A percentile compares a stretch with the other conserved stretches of the same genome.
Evolutionary conservation across 2,329 filamentous ascomycete genomes (phyloP).

Genomic region (Aspergillus clavatus): DNA sequence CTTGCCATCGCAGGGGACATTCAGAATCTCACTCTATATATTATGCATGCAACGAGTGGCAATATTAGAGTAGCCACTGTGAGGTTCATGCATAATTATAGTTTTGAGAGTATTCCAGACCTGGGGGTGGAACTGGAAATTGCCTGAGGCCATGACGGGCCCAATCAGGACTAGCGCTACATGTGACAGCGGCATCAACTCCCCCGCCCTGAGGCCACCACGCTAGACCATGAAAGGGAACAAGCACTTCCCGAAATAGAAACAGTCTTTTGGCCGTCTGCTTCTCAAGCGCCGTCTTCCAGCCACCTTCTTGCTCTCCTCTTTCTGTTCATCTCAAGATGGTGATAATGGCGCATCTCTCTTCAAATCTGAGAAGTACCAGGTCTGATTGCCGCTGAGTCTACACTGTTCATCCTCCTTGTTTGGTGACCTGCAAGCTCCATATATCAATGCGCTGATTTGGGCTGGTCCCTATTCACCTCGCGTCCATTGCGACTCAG

Average conservation of each 20-base stretch:
- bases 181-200: conserved; percentile 20
- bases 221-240: conserved; percentile 21
- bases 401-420: background rate
- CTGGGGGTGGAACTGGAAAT: too few species aligned
- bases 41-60: too few species aligned
- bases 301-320: conserved; percentile 17
- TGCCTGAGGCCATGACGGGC: background rate
- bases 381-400: conserved; percentile 4
- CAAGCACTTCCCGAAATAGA: conserved; percentile 29
- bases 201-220: conserved; percentile 24
- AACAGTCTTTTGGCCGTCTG: conserved; percentile 20
- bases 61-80: too few species aligned
- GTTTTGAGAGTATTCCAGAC: too few species aligned
- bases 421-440: background rate
- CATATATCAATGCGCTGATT: background rate
- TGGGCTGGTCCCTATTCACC: background rate
- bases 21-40: too few species aligned
- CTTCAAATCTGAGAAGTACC: background rate
- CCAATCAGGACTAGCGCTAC: conserved; percentile 1
- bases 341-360: conserved; percentile 11
- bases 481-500: background rate
- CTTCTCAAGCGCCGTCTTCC: conserved; percentile 21
- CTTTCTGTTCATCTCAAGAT: conserved; percentile 3
- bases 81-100: too few species aligned
- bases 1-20: too few species aligned